Conservation (phyloP, 2,329 filamentous ascomycete species). For the Pyrenochaeta sp. region DNA sequence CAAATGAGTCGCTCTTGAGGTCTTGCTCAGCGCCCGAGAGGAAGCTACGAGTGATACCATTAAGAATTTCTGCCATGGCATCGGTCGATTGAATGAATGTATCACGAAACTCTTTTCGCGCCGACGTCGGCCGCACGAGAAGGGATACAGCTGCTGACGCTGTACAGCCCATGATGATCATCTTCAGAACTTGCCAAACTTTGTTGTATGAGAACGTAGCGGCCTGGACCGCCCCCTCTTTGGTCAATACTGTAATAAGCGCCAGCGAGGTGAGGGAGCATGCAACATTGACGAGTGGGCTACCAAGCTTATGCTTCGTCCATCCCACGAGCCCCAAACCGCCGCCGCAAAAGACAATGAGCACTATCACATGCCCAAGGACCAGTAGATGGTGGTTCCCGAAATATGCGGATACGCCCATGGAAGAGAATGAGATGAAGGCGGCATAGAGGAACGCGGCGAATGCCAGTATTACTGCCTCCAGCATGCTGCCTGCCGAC, state of each 20-base stretch:
- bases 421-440: conserved; percentile 80
- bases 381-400: conserved; percentile 71
- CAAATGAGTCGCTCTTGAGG: conserved; percentile 71
- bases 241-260: conserved; percentile 88
- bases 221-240: conserved; percentile 85
- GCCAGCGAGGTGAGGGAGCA: conserved; percentile 87
- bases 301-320: conserved; percentile 81
- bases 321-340: conserved; percentile 88
- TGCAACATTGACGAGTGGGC: conserved; percentile 78
- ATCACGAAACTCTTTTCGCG: conserved; percentile 74
- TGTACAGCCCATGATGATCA: conserved; percentile 65
- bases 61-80: conserved; percentile 81
- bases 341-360: conserved; percentile 84
- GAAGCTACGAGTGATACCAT: conserved; percentile 83
- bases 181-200: conserved; percentile 72
- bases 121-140: conserved; percentile 79
- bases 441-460: conserved; percentile 81
- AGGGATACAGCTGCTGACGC: conserved; percentile 65
- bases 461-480: conserved; percentile 79
- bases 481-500: conserved; percentile 86
- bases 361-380: conserved; percentile 79
- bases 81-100: conserved; percentile 78
- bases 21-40: conserved; percentile 83
- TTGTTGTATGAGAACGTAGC: conserved; percentile 84
- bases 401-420: conserved; percentile 86